Evolutionary conservation across 306 rosid genomes (phyloP).

Genomic region (Gleditsia sinensis): DNA sequence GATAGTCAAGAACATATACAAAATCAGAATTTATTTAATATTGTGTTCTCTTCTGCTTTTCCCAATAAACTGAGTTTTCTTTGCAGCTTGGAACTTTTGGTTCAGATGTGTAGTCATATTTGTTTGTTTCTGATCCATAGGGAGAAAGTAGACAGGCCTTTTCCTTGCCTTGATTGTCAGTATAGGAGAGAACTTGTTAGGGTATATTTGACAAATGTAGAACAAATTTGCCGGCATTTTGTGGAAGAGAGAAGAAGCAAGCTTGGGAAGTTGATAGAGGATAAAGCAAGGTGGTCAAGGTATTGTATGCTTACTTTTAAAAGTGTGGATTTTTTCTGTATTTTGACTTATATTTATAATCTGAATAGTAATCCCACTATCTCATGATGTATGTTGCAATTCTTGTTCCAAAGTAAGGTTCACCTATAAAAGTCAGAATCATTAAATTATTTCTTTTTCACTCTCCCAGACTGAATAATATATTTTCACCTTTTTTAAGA

Average conservation of each 20-base stretch:
- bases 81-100: not conserved
- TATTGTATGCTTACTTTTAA: slow-evolving; percentile 40
- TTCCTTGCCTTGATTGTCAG: slow-evolving; percentile 92
- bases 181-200: no score
- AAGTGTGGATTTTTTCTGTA: slow-evolving; percentile 5
- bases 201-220: no score
- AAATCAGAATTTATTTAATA: not conserved
- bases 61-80: not conserved
- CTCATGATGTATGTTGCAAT: slow-evolving; percentile 2
- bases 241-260: slow-evolving; percentile 91
- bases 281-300: slow-evolving; percentile 97
- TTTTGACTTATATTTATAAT: not conserved
- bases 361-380: not conserved
- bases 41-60: slow-evolving; percentile 4
- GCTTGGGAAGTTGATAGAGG: slow-evolving; percentile 83
- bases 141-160: slow-evolving; percentile 90
- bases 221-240: slow-evolving; percentile 91
- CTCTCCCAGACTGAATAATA: not conserved
- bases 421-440: slow-evolving; percentile 23
- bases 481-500: not conserved
- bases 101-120: slow-evolving; percentile 24
- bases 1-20: not conserved
- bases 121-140: slow-evolving; percentile 54
- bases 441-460: slow-evolving; percentile 2
- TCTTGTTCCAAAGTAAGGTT: slow-evolving; percentile 13